phyloP scores from a whole-genome alignment of 208 protist species.

The Novymonas esmeraldas region DNA sequence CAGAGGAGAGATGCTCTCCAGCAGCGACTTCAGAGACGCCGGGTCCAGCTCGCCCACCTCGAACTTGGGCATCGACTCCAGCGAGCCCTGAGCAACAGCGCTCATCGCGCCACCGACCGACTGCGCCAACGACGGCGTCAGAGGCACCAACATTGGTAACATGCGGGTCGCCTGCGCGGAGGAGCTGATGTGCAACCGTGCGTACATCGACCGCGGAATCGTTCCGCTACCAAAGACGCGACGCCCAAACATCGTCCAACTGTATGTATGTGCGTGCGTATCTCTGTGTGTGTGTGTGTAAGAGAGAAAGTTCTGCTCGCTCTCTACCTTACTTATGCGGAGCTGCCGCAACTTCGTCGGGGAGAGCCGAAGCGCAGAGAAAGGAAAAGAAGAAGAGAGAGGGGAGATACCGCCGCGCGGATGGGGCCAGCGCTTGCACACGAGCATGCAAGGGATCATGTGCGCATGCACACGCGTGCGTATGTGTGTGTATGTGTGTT shows the following conservation, averaged over 20 bases:
- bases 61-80: conserved; percentile 28
- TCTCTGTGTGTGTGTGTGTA: conserved; percentile 6
- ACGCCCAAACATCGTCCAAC: conserved; percentile 61
- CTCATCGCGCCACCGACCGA: conserved; percentile 20
- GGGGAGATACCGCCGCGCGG: neutral
- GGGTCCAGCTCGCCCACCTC: conserved; percentile 41
- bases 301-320: too few relatives aligned
- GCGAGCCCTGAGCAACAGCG: conserved; percentile 7
- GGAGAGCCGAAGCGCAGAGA: too few relatives aligned
- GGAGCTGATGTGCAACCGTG: conserved; percentile 69
- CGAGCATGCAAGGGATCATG: neutral
- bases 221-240: conserved; percentile 74
- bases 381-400: neutral
- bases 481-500: too few relatives aligned
- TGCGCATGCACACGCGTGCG: too few relatives aligned
- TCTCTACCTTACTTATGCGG: too few relatives aligned
- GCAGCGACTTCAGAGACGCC: conserved; percentile 41
- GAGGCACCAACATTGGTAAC: conserved; percentile 63
- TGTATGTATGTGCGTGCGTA: conserved; percentile 3
- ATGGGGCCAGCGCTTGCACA: neutral
- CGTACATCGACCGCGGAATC: conserved; percentile 78
- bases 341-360: too few relatives aligned
- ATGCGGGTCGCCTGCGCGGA: conserved; percentile 59
- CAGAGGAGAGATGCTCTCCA: conserved; percentile 52
- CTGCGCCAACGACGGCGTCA: conserved; percentile 29